phyloP scores from a whole-genome alignment of 495 filamentous ascomycete species.

The Hypoxylon fuscum region DNA sequence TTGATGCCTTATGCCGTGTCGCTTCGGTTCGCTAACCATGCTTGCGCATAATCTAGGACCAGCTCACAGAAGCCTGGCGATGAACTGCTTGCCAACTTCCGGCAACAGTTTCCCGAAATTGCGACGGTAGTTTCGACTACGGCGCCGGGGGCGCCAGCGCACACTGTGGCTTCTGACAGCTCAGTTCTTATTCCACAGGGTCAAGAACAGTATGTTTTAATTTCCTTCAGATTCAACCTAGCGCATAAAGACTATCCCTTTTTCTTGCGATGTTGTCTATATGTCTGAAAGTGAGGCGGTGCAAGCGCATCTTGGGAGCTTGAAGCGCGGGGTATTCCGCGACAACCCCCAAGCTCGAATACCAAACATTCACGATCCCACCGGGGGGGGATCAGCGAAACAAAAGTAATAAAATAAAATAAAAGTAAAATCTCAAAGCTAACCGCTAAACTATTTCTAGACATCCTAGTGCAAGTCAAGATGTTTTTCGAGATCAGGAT shows the following conservation, averaged over 20 bases:
- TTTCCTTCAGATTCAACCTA: conserved; percentile 21
- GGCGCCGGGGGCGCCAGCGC: conserved; percentile 41
- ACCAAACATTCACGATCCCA: conserved; percentile 18
- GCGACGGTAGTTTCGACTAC: conserved; percentile 47
- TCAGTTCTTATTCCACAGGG: conserved; percentile 50
- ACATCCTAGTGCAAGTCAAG: conserved; percentile 51
- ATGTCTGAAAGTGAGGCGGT: conserved; percentile 29
- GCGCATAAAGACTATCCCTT: not conserved
- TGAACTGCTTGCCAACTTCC: conserved; percentile 85
- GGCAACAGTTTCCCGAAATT: conserved; percentile 78
- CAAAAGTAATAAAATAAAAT: too few species aligned
- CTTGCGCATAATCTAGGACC: conserved; percentile 60
- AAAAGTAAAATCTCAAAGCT: conserved; percentile 12
- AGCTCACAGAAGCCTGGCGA: conserved; percentile 87
- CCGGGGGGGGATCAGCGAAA: conserved; percentile 1
- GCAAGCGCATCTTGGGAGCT: conserved; percentile 37
- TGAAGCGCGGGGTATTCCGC: conserved; percentile 39
- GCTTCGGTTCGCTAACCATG: conserved; percentile 39
- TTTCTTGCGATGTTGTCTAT: conserved; percentile 20
- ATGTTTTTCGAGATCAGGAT: conserved; percentile 77
- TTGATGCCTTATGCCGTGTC: conserved; percentile 32
- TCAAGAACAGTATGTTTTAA: conserved; percentile 60
- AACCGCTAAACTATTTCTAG: conserved; percentile 36
- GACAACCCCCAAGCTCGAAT: conserved; percentile 21
- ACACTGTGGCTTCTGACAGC: conserved; percentile 50